These are phyloP conservation scores for Neoarthrinium moseri DNA, from an alignment of 2,329 filamentous ascomycete species.

Conservation along the genomic window DNA sequence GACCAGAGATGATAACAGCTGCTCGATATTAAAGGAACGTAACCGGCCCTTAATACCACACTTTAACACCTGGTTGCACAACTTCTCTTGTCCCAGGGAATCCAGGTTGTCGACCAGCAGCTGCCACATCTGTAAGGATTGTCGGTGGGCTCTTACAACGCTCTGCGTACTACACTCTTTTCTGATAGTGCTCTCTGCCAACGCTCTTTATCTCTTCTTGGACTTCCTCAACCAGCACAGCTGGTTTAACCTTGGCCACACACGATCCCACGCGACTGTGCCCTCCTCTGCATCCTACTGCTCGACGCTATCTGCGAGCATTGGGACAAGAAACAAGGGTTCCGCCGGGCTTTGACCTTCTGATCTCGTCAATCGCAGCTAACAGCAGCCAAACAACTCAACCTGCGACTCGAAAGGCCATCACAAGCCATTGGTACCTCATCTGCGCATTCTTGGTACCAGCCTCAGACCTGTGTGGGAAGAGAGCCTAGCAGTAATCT, in stretches of 20 bases:
- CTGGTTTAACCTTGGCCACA: not conserved
- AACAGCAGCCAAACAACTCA: not conserved
- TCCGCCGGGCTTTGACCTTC: constrained; percentile 3
- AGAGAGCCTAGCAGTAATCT: not conserved
- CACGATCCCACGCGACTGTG: not conserved
- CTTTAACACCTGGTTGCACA: not conserved
- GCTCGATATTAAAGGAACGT: constrained; percentile 8
- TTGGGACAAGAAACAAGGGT: not conserved
- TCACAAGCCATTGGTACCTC: not conserved
- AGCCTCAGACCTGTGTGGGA: not conserved
- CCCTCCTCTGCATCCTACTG: not conserved
- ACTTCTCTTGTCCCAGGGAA: constrained; percentile 4
- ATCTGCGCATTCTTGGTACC: not conserved
- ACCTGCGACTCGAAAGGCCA: not conserved
- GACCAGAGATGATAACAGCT: not conserved
- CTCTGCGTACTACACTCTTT: constrained; percentile 3
- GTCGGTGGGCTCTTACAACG: not conserved
- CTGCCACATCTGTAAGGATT: constrained; percentile 6
- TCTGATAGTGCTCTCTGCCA: not conserved
- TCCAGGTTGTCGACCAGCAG: constrained; percentile 3
- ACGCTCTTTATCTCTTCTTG: constrained; percentile 7
- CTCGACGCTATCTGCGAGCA: not conserved
- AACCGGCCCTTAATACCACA: constrained; percentile 5
- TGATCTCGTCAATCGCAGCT: not conserved
- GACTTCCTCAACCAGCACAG: constrained; percentile 9